Conservation (phyloP, 345 rosid species). For the Anacardium occidentale region DNA sequence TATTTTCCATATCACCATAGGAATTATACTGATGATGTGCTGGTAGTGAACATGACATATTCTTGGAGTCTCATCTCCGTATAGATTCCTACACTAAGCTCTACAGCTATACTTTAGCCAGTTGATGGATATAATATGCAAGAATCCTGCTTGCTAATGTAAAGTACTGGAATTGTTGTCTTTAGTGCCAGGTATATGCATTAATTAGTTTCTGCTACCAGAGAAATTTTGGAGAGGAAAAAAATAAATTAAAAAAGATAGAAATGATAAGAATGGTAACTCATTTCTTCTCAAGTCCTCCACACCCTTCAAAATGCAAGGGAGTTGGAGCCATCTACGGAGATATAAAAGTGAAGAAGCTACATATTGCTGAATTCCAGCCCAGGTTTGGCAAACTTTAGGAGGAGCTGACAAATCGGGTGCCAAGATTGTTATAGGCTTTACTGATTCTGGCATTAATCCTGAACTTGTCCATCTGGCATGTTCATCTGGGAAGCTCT, state of each 20-base stretch:
- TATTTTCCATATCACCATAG: background rate
- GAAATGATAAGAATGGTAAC: background rate
- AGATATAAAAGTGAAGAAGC: constrained; percentile 44
- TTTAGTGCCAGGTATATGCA: background rate
- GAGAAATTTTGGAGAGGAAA: background rate
- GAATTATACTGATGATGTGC: constrained; percentile 14
- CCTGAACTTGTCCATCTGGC: constrained; percentile 37
- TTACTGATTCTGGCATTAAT: constrained; percentile 49
- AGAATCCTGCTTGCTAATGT: background rate
- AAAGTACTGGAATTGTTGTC: background rate
- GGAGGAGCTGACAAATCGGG: constrained; percentile 41
- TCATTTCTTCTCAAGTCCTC: constrained; percentile 26
- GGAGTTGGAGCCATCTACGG: constrained; percentile 39
- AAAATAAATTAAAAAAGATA: background rate
- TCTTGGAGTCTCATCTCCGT: constrained; percentile 31
- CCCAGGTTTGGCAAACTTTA: constrained; percentile 36
- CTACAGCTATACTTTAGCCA: constrained; percentile 31
- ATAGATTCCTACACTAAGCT: constrained; percentile 37
- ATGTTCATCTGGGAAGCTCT: constrained; percentile 4
- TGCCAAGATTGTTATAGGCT: constrained; percentile 46
- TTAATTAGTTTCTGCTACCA: background rate
- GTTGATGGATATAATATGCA: background rate
- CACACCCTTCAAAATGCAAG: constrained; percentile 27
- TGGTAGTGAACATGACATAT: constrained; percentile 26
- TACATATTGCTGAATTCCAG: constrained; percentile 43